Base-by-base conservation (phyloP, 140 eudicot species). In the Flaveria floridana region DNA sequence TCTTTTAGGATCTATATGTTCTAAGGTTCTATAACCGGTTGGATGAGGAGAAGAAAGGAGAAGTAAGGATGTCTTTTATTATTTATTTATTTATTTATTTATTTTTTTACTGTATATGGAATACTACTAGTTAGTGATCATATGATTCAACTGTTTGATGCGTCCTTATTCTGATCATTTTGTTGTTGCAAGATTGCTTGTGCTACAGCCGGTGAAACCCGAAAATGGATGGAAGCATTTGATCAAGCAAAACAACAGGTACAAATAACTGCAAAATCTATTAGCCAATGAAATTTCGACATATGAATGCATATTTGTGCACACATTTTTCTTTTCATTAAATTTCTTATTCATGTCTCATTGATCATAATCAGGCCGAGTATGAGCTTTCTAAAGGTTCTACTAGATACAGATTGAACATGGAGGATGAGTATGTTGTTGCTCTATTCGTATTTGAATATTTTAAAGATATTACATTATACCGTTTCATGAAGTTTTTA, bases 161-260 rank as follows among this genome's bases (percentile, higher is more conserved):
- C 25, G 20, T 57, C 34, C 34, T 57, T 57, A 20, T 57, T 56
- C 19, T 82, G 68, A 57, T 51, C 73, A 70, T 65, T 68, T 53
- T 68, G 41, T 81, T 83, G 70, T 48, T 81, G 85, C 84, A 79
- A 94, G 99, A 87, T 95, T 88, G 99, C 99, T 80, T 95, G 96
- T 91, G 88, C 89, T 26, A 82, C 92, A 79, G 92, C 92, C 12
- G 99, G 89, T 66, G 97, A 95, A 79, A 89, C 90, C 73, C 86
- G 86, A 42, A 88, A 88, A 72, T 95, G 99, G 97, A 77, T 91
- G 92, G 97, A 91, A 80, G 96, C 99, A 80, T 95, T 95, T 83
- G 87, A 88, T 81, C 96, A 83, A 66, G 99, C 97, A 23, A 95
- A 89, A 74, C 91, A 88, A 76, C 92, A 86, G 90, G 98, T 92